These are phyloP conservation scores for Nasturtium officinale DNA, from an alignment of 345 rosid genomes.

Conservation along the genomic window DNA sequence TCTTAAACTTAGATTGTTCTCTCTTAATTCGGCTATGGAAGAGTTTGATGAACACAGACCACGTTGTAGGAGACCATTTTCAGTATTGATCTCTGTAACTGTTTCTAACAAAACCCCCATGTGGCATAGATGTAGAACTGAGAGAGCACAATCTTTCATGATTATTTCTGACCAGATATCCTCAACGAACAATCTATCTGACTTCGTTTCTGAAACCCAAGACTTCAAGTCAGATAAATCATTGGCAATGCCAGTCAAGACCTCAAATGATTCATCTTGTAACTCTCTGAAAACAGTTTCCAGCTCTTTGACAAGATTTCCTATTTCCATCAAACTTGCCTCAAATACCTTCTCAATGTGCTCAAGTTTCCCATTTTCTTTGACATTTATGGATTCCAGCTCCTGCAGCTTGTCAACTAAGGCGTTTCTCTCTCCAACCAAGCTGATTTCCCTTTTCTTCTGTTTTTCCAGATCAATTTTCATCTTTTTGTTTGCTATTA, in stretches of 20 bases:
- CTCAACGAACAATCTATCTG: slow-evolving; percentile 70
- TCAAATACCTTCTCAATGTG: slow-evolving; percentile 64
- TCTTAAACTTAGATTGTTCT: slow-evolving; percentile 69
- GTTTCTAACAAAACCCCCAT: slow-evolving; percentile 81
- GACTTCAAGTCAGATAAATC: slow-evolving; percentile 58
- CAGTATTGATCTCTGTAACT: slow-evolving; percentile 75
- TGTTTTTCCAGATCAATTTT: slow-evolving; percentile 64
- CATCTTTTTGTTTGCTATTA: slow-evolving; percentile 75
- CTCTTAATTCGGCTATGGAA: slow-evolving; percentile 67
- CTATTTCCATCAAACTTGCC: slow-evolving; percentile 57
- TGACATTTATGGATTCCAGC: slow-evolving; percentile 55
- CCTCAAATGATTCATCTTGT: slow-evolving; percentile 52
- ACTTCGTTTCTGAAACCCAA: slow-evolving; percentile 57
- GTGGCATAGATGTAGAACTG: slow-evolving; percentile 88
- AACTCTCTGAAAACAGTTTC: slow-evolving; percentile 55
- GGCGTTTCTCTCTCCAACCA: slow-evolving; percentile 59
- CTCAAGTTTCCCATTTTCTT: slow-evolving; percentile 60
- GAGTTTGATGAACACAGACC: slow-evolving; percentile 72
- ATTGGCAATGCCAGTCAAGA: slow-evolving; percentile 47
- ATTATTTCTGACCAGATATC: slow-evolving; percentile 94
- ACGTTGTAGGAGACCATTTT: slow-evolving; percentile 84
- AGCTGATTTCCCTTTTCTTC: slow-evolving; percentile 49
- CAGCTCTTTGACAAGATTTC: slow-evolving; percentile 58
- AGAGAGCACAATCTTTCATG: slow-evolving; percentile 83
- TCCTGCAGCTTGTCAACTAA: slow-evolving; percentile 56